These are phyloP conservation scores for Combretum micranthum DNA, from an alignment of 345 rosid genomes.

Conservation along the genomic window DNA sequence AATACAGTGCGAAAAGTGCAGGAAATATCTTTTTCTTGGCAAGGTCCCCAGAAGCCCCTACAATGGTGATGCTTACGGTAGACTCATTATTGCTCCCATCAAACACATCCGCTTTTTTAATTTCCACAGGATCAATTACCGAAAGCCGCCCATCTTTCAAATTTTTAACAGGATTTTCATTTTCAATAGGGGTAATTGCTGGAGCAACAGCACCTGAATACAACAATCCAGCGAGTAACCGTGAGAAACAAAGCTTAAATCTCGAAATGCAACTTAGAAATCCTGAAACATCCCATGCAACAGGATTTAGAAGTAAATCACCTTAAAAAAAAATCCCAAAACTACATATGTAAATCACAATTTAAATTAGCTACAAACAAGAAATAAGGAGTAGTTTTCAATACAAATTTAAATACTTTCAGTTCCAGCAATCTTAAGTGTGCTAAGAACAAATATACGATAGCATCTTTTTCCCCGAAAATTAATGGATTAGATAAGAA, in stretches of 20 bases:
- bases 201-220: constrained; percentile 56
- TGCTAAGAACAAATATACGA: too few species aligned
- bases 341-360: too few species aligned
- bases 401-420: too few species aligned
- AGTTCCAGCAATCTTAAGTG: too few species aligned
- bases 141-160: constrained; percentile 40
- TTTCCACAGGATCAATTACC: constrained; percentile 30
- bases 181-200: constrained; percentile 26
- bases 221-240: constrained; percentile 8
- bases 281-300: background rate
- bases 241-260: background rate
- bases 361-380: too few species aligned
- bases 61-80: constrained; percentile 82
- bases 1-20: constrained; percentile 94
- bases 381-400: too few species aligned
- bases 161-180: constrained; percentile 34
- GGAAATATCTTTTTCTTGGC: constrained; percentile 99
- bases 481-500: too few species aligned
- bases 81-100: constrained; percentile 44
- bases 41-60: constrained; percentile 99
- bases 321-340: too few species aligned
- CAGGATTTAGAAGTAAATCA: too few species aligned
- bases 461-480: too few species aligned
- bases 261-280: background rate
- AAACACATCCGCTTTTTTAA: constrained; percentile 29